phyloP scores from a whole-genome alignment of 805 yeast genomes.

The Kockiozyma suomiensis region DNA sequence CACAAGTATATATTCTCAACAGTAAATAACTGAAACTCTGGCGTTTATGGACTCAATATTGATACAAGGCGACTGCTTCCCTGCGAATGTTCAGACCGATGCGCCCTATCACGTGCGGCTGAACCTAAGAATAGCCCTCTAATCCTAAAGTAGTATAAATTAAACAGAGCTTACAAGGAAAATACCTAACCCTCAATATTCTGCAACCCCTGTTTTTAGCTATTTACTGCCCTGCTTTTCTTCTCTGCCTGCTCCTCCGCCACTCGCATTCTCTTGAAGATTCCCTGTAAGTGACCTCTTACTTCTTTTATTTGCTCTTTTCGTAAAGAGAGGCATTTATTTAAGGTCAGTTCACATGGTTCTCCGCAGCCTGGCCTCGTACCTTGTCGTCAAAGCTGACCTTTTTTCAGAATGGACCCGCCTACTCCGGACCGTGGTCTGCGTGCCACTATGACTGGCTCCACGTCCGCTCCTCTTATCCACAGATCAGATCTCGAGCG shows the following conservation, averaged over 20 bases:
- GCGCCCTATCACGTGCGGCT: conserved; percentile 4
- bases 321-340: background rate
- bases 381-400: background rate
- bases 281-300: background rate
- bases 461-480: conserved; percentile 27
- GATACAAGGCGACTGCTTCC: background rate
- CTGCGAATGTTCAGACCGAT: background rate
- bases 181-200: conserved; percentile 1
- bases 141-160: background rate
- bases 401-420: conserved; percentile 6
- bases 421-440: conserved; percentile 10
- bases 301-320: background rate
- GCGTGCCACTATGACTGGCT: conserved; percentile 15
- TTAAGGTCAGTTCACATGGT: background rate
- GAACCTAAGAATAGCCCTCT: conserved; percentile 9
- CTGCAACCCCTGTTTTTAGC: conserved; percentile 1
- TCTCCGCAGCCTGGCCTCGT: background rate
- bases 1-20: too few relatives aligned
- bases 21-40: too few relatives aligned
- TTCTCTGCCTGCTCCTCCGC: background rate
- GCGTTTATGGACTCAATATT: background rate
- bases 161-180: background rate
- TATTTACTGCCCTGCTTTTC: background rate
- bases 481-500: conserved; percentile 18
- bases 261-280: background rate